Percentiles rank a stretch among this genome's conserved stretches.
Evolutionary conservation across 2,329 filamentous ascomycete species (phyloP).

Genomic region (Zymoseptoria passerinii): DNA sequence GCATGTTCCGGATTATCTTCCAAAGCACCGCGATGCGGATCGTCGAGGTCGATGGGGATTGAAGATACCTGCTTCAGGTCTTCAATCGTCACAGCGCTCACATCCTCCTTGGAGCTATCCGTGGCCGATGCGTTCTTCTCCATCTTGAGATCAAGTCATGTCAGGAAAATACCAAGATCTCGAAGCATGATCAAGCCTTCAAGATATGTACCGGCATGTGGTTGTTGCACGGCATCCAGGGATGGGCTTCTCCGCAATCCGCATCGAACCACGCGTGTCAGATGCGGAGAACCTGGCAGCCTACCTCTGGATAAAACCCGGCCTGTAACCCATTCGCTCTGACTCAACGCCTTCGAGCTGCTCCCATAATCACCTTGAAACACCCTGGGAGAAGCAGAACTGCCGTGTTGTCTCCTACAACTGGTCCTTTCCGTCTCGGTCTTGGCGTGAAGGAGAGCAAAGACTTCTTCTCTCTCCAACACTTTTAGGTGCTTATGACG

Average conservation of each 20-base stretch:
- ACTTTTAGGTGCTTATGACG: too few relatives aligned
- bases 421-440: too few relatives aligned
- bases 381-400: too few relatives aligned
- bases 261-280: background rate
- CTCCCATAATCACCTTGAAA: too few relatives aligned
- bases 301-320: too few relatives aligned
- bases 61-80: background rate
- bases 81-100: background rate
- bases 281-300: background rate
- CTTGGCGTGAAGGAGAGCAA: too few relatives aligned
- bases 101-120: background rate
- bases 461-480: too few relatives aligned
- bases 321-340: too few relatives aligned
- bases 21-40: slow-evolving; percentile 4
- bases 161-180: background rate
- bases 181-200: background rate
- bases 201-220: background rate
- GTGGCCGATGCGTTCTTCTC: background rate
- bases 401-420: too few relatives aligned
- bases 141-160: background rate
- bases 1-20: slow-evolving; percentile 6
- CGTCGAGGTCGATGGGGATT: background rate
- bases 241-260: background rate
- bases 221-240: background rate
- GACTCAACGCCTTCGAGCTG: too few relatives aligned